phyloP scores from a whole-genome alignment of 306 rosid species.

The Trifolium subterraneum region DNA sequence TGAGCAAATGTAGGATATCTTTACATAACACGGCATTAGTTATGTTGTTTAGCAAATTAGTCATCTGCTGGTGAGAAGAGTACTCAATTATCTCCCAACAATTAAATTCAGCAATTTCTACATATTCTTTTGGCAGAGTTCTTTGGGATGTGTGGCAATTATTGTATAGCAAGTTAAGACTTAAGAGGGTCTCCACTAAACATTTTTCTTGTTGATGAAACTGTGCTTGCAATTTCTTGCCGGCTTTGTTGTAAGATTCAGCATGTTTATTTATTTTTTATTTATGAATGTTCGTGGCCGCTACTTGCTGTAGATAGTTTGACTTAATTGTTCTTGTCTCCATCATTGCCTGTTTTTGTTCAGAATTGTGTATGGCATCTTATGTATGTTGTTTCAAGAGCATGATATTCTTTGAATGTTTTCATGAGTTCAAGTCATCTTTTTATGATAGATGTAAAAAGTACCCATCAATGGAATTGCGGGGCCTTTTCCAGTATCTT shows the following conservation, averaged over 20 bases:
- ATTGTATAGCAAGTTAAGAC: background rate
- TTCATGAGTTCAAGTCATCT: slow-evolving; percentile 26
- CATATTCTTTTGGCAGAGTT: slow-evolving; percentile 15
- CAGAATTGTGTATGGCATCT: slow-evolving; percentile 9
- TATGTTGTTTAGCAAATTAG: slow-evolving; percentile 28
- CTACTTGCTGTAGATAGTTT: slow-evolving; percentile 18
- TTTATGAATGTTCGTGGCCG: background rate
- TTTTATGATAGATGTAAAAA: slow-evolving; percentile 80
- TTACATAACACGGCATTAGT: background rate
- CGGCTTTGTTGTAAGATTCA: background rate
- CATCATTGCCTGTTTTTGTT: slow-evolving; percentile 19
- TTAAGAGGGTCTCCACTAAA: slow-evolving; percentile 8
- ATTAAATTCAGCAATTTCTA: slow-evolving; percentile 18
- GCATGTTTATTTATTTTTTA: background rate
- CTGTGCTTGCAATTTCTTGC: slow-evolving; percentile 14
- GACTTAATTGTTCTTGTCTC: background rate
- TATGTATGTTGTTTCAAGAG: slow-evolving; percentile 34
- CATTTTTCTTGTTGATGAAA: slow-evolving; percentile 16
- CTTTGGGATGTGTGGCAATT: slow-evolving; percentile 1
- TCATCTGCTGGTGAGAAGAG: slow-evolving; percentile 24
- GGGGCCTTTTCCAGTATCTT: slow-evolving; percentile 98
- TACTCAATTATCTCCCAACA: slow-evolving; percentile 2
- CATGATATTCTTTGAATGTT: slow-evolving; percentile 26
- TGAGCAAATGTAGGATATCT: slow-evolving; percentile 15
- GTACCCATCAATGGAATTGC: slow-evolving; percentile 97